Evolutionary conservation across 106 monocot species (phyloP).

Genomic region (Platanthera zijinensis): DNA sequence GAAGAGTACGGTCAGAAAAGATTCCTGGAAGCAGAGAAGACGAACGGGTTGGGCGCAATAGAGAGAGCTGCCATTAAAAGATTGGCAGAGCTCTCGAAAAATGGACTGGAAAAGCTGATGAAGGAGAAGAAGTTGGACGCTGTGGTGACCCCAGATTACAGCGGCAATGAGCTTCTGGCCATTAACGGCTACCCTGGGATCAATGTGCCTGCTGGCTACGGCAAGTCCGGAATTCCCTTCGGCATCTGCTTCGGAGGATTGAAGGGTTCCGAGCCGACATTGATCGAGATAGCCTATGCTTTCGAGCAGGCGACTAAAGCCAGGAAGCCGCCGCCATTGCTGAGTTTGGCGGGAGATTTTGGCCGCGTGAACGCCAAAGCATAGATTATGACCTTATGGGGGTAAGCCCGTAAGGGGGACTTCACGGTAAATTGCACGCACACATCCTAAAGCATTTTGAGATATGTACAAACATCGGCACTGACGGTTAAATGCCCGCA

Average conservation of each 20-base stretch:
- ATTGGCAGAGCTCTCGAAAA: constrained; percentile 11
- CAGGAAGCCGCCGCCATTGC: constrained; percentile 36
- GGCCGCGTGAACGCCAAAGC: too few relatives aligned
- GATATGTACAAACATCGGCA: too few relatives aligned
- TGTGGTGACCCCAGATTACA: constrained; percentile 19
- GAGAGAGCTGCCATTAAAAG: constrained; percentile 6
- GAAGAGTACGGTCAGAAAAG: constrained; percentile 18
- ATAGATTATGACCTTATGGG: too few relatives aligned
- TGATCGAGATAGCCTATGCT: constrained; percentile 67
- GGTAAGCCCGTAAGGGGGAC: too few relatives aligned
- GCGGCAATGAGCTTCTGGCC: constrained; percentile 4
- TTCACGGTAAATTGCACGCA: too few relatives aligned
- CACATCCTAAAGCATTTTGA: too few relatives aligned
- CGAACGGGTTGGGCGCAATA: constrained; percentile 10
- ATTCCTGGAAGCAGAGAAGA: constrained; percentile 20
- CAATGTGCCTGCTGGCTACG: constrained; percentile 40
- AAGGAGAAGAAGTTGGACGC: constrained; percentile 25
- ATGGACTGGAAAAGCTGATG: constrained; percentile 39
- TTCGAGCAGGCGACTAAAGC: constrained; percentile 57
- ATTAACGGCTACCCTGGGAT: constrained; percentile 38
- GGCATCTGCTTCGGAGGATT: constrained; percentile 44
- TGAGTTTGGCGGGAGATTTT: too few relatives aligned
- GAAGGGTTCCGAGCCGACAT: constrained; percentile 50
- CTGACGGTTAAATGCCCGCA: too few relatives aligned
- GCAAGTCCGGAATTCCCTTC: constrained; percentile 13